Evolutionary conservation across 176 grass and related monocot species (phyloP), one percentile per base, ranked within the genome.

Genomic region (Themeda triandra): DNA sequence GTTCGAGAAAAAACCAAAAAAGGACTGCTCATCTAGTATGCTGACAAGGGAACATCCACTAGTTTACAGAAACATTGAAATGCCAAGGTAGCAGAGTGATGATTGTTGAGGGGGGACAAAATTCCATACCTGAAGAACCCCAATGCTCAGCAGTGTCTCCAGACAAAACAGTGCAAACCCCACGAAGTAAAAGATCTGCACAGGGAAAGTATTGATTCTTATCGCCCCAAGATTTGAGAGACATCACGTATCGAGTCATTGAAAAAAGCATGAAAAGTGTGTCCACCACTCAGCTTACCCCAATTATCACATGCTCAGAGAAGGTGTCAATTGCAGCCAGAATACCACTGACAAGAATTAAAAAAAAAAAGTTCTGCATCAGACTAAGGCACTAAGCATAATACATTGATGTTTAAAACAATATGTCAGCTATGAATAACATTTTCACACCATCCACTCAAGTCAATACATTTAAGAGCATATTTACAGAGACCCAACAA

Each of bases 101-200:
- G 29, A 18, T 11, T 78, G 27, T 58, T 54, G 46, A 58, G 39
- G 56, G 56, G 56, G n/a, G 80, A 63, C 39, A 78, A 29, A 63
- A 11, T 84, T 48, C 72, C 76, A 84, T 79, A 97, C 95, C 95
- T 97, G 92, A 87, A 97, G 88, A 84, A 97, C 90, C 64, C 86
- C 91, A 63, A 97, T 89, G 87, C 95, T 97, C 69, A 97, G 46
- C 53, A 97, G 86, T 37, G 92, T 92, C 87, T 97, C 95, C 88
- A 97, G 94, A 89, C 92, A 97, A 87, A 97, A 97, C 19, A 94
- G 84, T 29, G 88, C 83, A 71, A 97, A 97, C 14, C 95, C 95
- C 21, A 97, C 69, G 37, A 97, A 91, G 84, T 97, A 97, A 78
- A 97, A 97, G 69, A 94, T 89, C 95, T 97, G 74, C 53, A 86